Evolutionary conservation across 805 yeast genomes (phyloP).

Genomic region (Teunomyces lycoperdinae): DNA sequence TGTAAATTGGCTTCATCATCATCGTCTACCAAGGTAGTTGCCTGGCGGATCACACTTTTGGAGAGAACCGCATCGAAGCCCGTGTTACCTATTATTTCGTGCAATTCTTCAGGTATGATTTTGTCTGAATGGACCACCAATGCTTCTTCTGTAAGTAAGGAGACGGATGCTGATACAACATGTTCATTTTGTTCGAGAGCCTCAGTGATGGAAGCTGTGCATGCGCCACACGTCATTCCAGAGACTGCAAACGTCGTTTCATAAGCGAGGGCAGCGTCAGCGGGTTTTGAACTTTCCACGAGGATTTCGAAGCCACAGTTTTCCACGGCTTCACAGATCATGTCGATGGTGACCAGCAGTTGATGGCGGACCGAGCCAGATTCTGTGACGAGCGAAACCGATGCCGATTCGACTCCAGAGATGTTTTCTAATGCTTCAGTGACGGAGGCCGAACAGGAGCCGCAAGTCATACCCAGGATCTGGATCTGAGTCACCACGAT

Average conservation of each 20-base stretch:
- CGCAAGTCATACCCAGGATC: conserved; percentile 86
- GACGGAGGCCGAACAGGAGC: conserved; percentile 74
- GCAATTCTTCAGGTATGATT: conserved; percentile 15
- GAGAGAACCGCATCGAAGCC: conserved; percentile 25
- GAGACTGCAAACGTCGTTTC: conserved; percentile 7
- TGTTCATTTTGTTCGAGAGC: conserved; percentile 25
- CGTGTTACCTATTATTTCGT: conserved; percentile 26
- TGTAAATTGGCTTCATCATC: conserved; percentile 30
- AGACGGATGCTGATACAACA: conserved; percentile 26
- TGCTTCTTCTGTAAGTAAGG: conserved; percentile 39
- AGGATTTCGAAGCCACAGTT: conserved; percentile 45
- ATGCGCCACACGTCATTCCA: conserved; percentile 44
- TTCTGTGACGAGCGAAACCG: conserved; percentile 75
- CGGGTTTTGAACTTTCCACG: conserved; percentile 3
- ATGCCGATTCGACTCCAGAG: conserved; percentile 51
- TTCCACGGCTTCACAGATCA: conserved; percentile 56
- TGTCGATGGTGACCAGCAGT: conserved; percentile 26
- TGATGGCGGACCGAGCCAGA: conserved; percentile 59
- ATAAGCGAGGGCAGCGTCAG: background rate
- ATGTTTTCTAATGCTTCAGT: conserved; percentile 48
- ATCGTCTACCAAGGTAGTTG: conserved; percentile 8
- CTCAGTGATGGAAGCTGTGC: conserved; percentile 38
- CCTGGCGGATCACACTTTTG: background rate
- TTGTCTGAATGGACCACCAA: conserved; percentile 16
- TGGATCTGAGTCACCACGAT: conserved; percentile 7